Evolutionary conservation across 495 filamentous ascomycete species (phyloP).

Genomic region (Choiromyces venosus): DNA sequence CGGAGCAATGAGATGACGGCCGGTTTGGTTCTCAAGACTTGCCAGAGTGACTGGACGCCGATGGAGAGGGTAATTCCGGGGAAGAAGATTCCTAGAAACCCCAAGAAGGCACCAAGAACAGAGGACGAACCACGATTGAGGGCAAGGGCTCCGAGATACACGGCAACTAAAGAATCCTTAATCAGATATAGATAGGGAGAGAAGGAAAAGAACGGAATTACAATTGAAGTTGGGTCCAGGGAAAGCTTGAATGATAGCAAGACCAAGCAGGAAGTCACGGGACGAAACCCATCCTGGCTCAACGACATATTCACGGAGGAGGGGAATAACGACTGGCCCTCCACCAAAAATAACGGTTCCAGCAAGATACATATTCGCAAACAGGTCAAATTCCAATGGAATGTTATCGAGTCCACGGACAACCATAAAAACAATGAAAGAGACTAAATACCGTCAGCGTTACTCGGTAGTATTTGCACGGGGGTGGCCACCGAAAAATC

Average conservation of each 20-base stretch:
- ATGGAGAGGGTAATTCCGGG: constrained; percentile 63
- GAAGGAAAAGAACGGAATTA: background rate
- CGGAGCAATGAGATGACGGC: constrained; percentile 56
- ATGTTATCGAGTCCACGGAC: constrained; percentile 49
- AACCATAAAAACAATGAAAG: constrained; percentile 60
- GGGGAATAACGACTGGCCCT: constrained; percentile 77
- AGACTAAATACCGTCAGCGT: constrained; percentile 18
- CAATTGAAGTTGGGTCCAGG: constrained; percentile 84
- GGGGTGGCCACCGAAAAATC: constrained; percentile 51
- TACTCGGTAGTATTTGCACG: background rate
- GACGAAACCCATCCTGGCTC: constrained; percentile 71
- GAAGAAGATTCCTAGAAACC: constrained; percentile 63
- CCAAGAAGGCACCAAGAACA: constrained; percentile 58
- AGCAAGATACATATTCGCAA: constrained; percentile 76
- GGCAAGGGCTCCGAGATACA: constrained; percentile 66
- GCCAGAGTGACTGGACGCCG: constrained; percentile 68
- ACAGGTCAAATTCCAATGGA: constrained; percentile 57
- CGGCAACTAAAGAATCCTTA: constrained; percentile 49
- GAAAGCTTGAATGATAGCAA: constrained; percentile 77
- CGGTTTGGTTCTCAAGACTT: constrained; percentile 50
- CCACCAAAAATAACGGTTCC: constrained; percentile 89
- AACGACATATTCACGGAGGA: constrained; percentile 73
- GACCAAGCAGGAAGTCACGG: constrained; percentile 74
- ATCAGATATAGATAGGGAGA: background rate
- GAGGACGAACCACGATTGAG: constrained; percentile 43